phyloP scores from a whole-genome alignment of 495 filamentous ascomycete species.

The Copromyces sp. region DNA sequence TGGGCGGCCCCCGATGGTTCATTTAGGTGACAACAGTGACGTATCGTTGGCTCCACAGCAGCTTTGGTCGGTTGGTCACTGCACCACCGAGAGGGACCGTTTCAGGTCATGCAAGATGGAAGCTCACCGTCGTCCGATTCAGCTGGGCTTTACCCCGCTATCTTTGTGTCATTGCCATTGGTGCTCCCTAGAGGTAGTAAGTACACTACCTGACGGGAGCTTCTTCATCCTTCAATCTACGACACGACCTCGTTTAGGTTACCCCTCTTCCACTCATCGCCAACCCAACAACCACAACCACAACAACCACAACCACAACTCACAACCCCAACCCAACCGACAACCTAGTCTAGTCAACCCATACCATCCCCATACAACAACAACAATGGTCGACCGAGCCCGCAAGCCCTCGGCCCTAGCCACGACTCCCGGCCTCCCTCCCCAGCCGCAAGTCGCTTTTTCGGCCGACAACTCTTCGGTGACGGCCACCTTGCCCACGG shows the following conservation, averaged over 20 bases:
- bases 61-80: background rate
- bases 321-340: background rate
- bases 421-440: slow-evolving; percentile 51
- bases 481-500: slow-evolving; percentile 65
- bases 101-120: background rate
- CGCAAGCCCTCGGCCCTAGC: slow-evolving; percentile 75
- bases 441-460: slow-evolving; percentile 59
- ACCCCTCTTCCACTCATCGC: background rate
- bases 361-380: background rate
- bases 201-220: background rate
- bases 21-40: background rate
- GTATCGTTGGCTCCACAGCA: background rate
- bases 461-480: slow-evolving; percentile 53
- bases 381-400: slow-evolving; percentile 64
- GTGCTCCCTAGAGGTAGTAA: no score
- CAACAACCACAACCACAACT: background rate
- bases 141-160: background rate
- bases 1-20: background rate
- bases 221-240: background rate
- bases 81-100: background rate
- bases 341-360: background rate
- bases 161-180: background rate
- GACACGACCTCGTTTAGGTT: background rate
- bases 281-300: background rate
- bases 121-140: background rate